Conservation (phyloP, 176 grass and related monocot species). For the Phragmites australis region DNA sequence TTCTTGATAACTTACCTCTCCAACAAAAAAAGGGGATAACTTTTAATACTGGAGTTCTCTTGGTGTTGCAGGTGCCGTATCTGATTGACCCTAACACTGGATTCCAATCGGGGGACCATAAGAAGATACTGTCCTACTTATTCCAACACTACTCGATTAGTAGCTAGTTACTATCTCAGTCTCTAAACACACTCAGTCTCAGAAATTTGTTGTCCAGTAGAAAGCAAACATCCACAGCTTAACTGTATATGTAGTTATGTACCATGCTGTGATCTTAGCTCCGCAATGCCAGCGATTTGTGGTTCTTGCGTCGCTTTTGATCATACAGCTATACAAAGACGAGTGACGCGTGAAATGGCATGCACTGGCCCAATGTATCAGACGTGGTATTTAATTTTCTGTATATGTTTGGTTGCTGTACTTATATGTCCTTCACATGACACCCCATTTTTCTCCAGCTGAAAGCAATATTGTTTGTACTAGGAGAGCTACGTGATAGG, state of each 20-base stretch:
- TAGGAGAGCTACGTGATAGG: neutral
- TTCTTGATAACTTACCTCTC: neutral
- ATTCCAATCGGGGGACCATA: slow-evolving; percentile 70
- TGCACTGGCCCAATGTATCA: neutral
- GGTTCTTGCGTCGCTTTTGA: neutral
- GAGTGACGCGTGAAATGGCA: neutral
- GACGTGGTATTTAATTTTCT: neutral
- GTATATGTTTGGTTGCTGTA: neutral
- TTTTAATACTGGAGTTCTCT: neutral
- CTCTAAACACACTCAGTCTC: neutral
- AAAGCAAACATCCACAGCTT: neutral
- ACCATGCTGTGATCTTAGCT: neutral
- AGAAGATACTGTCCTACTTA: slow-evolving; percentile 69
- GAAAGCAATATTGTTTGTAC: neutral
- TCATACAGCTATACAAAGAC: neutral
- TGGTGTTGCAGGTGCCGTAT: slow-evolving; percentile 71
- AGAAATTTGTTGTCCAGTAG: neutral
- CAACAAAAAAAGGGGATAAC: neutral
- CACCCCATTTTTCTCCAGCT: neutral
- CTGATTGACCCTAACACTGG: slow-evolving; percentile 73
- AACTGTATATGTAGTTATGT: neutral
- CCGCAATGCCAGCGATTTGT: neutral
- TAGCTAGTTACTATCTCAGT: slow-evolving; percentile 2
- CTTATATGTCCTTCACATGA: slow-evolving; percentile 29
- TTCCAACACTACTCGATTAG: slow-evolving; percentile 60